Conservation (phyloP, 345 rosid species). For the Eucalyptus cloeziana region DNA sequence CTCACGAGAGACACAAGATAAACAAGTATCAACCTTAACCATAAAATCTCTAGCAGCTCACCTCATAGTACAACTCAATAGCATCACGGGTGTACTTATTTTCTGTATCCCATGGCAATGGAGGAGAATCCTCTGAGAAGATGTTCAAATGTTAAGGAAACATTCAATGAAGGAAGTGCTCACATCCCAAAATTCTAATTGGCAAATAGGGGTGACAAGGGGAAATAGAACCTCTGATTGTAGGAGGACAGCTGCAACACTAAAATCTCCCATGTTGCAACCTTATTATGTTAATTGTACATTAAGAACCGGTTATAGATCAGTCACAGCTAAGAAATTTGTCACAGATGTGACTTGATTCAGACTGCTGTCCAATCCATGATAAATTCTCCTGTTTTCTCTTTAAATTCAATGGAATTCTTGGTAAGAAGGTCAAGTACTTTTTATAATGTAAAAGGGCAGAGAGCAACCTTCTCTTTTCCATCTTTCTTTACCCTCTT, state of each 20-base stretch:
- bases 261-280: background rate
- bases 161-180: background rate
- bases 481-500: background rate
- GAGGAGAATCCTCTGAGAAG: conserved; percentile 68
- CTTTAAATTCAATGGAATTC: background rate
- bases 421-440: background rate
- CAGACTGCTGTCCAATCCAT: background rate
- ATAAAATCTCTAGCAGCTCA: conserved; percentile 3
- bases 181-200: background rate
- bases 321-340: background rate
- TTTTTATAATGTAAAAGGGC: background rate
- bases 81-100: conserved; percentile 55
- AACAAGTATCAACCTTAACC: background rate
- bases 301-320: background rate
- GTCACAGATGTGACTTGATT: background rate
- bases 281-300: background rate
- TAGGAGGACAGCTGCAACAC: background rate
- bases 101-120: conserved; percentile 68
- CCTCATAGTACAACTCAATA: conserved; percentile 84
- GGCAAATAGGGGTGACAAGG: background rate
- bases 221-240: background rate
- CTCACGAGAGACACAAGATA: background rate
- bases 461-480: background rate
- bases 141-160: conserved; percentile 67
- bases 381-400: background rate